Evolutionary conservation across 176 grass and related monocot genomes (phyloP), one percentile per base, ranked within the genome.

Genomic region (Zea mays): DNA sequence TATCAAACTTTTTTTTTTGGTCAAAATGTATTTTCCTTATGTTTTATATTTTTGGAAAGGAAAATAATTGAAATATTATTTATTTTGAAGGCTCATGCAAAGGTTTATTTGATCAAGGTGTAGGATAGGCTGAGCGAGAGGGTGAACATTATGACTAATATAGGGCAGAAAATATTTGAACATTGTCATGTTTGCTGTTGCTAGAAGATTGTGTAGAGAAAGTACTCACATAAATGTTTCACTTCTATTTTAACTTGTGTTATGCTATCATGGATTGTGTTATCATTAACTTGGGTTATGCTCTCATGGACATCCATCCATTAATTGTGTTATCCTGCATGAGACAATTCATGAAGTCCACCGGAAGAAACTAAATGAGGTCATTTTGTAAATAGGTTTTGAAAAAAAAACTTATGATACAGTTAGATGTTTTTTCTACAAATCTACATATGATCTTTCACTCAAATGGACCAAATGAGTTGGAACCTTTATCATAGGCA

Each of bases 1-100:
- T 75, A 69, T 70, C 46, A 40, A 71, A 76, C 63, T 27, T 27
- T 27, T 27, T 27, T 75, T 69, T 48, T 79, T 73, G 62, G 73
- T 65, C 38, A 81, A 88, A 71, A 1, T 39, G 10, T 83, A 49
- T 76, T 80, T 36, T 71, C 9, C 54, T 88, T 76, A 34, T 75
- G 59, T 7, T 59, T 42, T 39, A 61, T 67, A 58, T 16, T 45
- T 58, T 71, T 35, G 11, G 79, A 42, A 81, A 66, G n/a, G 71
- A 58, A 71, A 76, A 71, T 76, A 70, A 69, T 65, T 27, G 27
- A 27, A 27, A 27, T 27, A 27, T 27, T 27, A 27, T 27, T 27
- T 27, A 27, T 27, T 88, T 83, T 74, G 10, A 76, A 34, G 3
- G 55, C 46, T n/a, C 43, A 50, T 85, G 15, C 13, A 33, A 50